phyloP scores from a whole-genome alignment of 305 asterid genomes.

The Monarda citriodora region DNA sequence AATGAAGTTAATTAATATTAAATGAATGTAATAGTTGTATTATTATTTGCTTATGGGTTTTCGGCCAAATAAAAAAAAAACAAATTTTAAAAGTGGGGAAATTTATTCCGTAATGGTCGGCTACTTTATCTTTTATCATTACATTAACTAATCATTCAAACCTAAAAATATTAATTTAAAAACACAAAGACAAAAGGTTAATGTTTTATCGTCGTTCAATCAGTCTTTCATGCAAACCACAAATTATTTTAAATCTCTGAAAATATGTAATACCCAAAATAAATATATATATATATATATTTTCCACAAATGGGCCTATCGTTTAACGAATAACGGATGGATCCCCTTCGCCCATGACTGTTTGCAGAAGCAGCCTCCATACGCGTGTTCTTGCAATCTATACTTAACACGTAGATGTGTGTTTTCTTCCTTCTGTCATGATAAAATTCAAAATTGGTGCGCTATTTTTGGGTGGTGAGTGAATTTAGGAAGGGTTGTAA shows the following conservation, averaged over 20 bases:
- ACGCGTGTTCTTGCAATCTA: conserved; percentile 28
- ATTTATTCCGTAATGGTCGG: conserved; percentile 29
- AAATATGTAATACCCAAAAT: neutral
- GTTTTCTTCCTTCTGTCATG: neutral
- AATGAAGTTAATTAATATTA: too few relatives aligned
- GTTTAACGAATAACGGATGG: conserved; percentile 13
- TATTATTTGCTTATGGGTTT: too few relatives aligned
- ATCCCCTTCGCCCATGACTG: conserved; percentile 26
- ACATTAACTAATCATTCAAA: conserved; percentile 3
- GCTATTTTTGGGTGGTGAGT: conserved; percentile 28
- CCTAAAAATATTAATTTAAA: neutral
- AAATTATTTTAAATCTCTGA: conserved; percentile 16
- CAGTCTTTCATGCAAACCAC: conserved; percentile 31
- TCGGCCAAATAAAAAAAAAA: too few relatives aligned
- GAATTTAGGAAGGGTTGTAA: conserved; percentile 25
- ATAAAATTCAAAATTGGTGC: conserved; percentile 6
- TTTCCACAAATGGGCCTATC: conserved; percentile 12
- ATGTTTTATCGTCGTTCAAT: conserved; percentile 14
- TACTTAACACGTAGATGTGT: conserved; percentile 7
- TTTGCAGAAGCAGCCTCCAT: conserved; percentile 28
- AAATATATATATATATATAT: neutral
- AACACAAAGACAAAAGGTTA: neutral
- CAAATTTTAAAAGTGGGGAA: conserved; percentile 6
- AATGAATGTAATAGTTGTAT: too few relatives aligned
- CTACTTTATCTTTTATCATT: conserved; percentile 22